Evolutionary conservation across 306 rosid genomes (phyloP), one percentile per base, ranked within the genome.

Genomic region (Acacia acuminata): DNA sequence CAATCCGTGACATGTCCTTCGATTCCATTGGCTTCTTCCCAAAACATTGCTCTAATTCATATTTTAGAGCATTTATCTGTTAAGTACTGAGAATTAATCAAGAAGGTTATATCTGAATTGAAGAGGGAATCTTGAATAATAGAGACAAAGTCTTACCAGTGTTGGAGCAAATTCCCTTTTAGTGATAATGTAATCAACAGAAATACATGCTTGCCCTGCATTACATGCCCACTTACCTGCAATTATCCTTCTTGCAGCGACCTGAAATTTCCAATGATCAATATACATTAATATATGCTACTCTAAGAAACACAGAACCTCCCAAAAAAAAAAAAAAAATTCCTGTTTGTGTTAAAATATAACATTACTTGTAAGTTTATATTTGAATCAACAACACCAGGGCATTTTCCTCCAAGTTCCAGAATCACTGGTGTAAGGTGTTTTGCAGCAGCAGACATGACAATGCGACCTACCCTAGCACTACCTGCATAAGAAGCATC

Each of bases 361-460:
- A 13, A 66, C 19, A 34, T 85, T 88, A 92, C 98, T 84, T 92
- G 90, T 73, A 94, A 88, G 84, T 94, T 78, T 69, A 89, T 81
- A 86, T 94, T 64, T 32, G 98, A 88, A 64, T 94, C 92, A 25
- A 94, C 94, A 79, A 94, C 92, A 61, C 94, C 97, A 0, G 98
- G 98, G 77, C 94, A 94, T 84, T 94, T 94, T 64, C 98, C 98
- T 58, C 98, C 97, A 40, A 94, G 97, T 82, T 94, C 98, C 47
- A 94, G 82, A 82, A 87, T 76, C 56, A 94, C 94, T 8, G 98
- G 98, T 13, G 97, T 92, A 61, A 94, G 94, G 84, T 94, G 97
- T 84, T 94, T 94, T 73, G 94, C 94, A 34, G 98, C 97, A n/a
- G 98, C 98, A 74, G 97, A 91, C 98, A 94, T 86, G 83, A 94